Evolutionary conservation across 371 early-diverging fungal genomes (phyloP), one percentile per base, ranked within the genome.

Genomic region (Zopfochytrium polystomum): DNA sequence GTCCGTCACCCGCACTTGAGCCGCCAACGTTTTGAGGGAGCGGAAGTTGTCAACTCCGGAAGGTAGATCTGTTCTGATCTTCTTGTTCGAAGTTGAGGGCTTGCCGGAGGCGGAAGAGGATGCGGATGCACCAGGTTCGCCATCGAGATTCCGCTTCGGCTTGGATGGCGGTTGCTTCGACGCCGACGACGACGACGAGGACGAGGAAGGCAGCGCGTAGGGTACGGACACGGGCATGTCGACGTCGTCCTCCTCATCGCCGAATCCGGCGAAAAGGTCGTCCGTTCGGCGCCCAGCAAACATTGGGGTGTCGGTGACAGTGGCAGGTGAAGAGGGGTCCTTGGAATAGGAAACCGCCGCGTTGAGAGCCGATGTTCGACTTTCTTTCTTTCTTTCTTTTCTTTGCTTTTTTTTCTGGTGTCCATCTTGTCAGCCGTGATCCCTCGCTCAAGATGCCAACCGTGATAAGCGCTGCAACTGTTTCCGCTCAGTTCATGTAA

Each of bases 1-100:
- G 67, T 92, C 94, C 2, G 89, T 78, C 13, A 93, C 88, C 30
- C 87, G 53, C 3, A 49, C 54, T 5, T 31, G 6, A 7, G 26
- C 4, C 54, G 25, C 18, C 13, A 38, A 32, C 15, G 6, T 11
- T 23, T 9, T 22, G 7, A 20, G 20, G 23, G 20, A 29, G 11
- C 7, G 23, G 23, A 26, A 25, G 52, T 50, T 15, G 23, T 34
- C 47, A 30, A 25, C 29, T 22, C 33, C 51, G 27, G 31, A 56
- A 30, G 3, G 25, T 33, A 32, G 34, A 18, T n/a, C 34, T 22
- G 42, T 25, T 23, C 23, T 45, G 1, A 29, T 29, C 50, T 35
- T 52, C 44, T 34, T 49, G 31, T 35, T 3, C 32, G 18, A 11
- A 15, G 45, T 38, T 5, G 52, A 3, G 43, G 26, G 13, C 48